A percentile compares a stretch with the other conserved stretches of the same genome.
phyloP scores from a whole-genome alignment of 495 filamentous ascomycete genomes.

The Amniculicola lignicola region DNA sequence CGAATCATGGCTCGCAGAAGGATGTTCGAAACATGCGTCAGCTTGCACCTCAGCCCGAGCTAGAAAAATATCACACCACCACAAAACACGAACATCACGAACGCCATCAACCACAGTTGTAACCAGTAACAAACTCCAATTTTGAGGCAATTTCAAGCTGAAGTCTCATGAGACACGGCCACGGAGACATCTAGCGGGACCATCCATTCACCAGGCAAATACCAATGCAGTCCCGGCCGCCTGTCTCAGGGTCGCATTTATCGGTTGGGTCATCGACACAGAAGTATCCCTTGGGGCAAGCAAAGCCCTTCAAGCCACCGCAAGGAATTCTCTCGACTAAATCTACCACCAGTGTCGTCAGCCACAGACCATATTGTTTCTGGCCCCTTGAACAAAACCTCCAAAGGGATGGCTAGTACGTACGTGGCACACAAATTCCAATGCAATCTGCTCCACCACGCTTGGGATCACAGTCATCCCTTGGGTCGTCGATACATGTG shows the following conservation, averaged over 20 bases:
- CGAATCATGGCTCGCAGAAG: no score
- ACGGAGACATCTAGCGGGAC: no score
- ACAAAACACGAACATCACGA: no score
- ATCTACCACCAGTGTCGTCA: no score
- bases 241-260: background rate
- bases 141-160: no score
- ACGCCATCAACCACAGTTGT: no score
- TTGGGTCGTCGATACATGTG: slow-evolving; percentile 29
- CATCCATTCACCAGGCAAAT: background rate
- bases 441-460: slow-evolving; percentile 27
- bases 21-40: no score
- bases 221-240: background rate
- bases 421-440: slow-evolving; percentile 20
- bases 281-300: background rate
- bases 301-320: background rate
- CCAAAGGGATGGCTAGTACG: no score
- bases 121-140: no score
- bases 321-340: background rate
- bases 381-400: background rate
- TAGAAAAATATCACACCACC: no score
- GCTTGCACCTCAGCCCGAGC: no score
- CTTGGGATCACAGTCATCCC: slow-evolving; percentile 31
- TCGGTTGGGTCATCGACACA: slow-evolving; percentile 5
- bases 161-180: no score
- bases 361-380: background rate